Conservation (phyloP, 345 rosid species). For the Conringia planisiliqua region DNA sequence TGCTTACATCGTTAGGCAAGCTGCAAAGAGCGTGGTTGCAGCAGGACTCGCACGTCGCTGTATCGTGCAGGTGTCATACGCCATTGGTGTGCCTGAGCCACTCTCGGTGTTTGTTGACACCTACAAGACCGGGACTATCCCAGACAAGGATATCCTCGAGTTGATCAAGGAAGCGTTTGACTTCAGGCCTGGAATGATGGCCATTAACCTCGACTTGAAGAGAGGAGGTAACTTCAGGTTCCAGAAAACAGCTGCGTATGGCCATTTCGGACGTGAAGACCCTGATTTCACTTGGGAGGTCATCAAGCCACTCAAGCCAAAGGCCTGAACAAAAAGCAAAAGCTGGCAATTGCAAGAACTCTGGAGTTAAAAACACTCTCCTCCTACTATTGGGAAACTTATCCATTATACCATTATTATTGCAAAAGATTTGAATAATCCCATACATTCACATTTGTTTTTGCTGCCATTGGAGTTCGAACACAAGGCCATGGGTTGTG, state of each 20-base stretch:
- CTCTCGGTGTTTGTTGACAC: constrained; percentile 64
- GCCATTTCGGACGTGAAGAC: constrained; percentile 72
- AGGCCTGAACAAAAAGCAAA: constrained; percentile 34
- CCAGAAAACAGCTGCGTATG: constrained; percentile 76
- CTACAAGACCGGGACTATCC: constrained; percentile 55
- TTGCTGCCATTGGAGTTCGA: constrained; percentile 5
- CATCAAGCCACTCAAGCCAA: constrained; percentile 64
- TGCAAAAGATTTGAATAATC: constrained; percentile 24
- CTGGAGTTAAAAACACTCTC: neutral
- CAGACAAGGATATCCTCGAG: constrained; percentile 50
- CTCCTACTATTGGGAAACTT: constrained; percentile 12
- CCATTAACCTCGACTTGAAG: constrained; percentile 69
- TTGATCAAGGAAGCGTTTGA: constrained; percentile 62
- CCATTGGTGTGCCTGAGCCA: constrained; percentile 71
- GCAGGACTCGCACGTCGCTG: constrained; percentile 76
- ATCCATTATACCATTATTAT: constrained; percentile 32
- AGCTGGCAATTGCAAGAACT: constrained; percentile 12
- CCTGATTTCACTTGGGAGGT: constrained; percentile 78
- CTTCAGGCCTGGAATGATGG: constrained; percentile 80
- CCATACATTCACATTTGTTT: constrained; percentile 19
- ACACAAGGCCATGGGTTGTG: constrained; percentile 7
- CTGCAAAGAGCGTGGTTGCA: constrained; percentile 76
- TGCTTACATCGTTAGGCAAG: constrained; percentile 77
- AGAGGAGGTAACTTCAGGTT: constrained; percentile 70
- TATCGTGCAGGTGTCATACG: constrained; percentile 71